Evolutionary conservation across 2,329 filamentous ascomycete species (phyloP).

Genomic region (Seiridium cupressi): DNA sequence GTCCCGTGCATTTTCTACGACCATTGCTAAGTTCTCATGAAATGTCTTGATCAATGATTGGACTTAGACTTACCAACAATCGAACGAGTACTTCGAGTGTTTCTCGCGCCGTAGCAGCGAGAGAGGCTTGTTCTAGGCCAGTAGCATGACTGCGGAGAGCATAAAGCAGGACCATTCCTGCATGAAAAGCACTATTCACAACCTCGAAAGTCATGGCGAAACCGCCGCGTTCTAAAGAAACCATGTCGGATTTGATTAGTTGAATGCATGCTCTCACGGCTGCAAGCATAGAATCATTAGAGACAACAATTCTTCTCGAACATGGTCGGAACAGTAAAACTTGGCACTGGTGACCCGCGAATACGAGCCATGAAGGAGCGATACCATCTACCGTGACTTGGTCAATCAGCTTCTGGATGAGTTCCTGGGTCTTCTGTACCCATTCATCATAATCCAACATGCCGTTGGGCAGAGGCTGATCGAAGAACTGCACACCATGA

Average conservation of each 20-base stretch:
- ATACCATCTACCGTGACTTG: not conserved
- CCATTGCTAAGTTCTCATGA: too few species aligned
- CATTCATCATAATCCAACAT: not conserved
- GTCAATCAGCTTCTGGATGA: not conserved
- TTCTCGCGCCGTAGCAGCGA: not conserved
- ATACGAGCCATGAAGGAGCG: not conserved
- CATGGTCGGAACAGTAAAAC: constrained; percentile 2
- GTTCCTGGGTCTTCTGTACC: not conserved
- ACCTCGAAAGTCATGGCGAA: not conserved
- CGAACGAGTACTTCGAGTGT: not conserved
- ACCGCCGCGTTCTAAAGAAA: not conserved
- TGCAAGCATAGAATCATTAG: not conserved
- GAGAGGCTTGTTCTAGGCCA: not conserved
- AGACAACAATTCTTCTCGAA: not conserved
- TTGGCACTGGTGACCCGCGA: not conserved
- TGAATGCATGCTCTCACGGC: not conserved
- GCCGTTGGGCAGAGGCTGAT: not conserved
- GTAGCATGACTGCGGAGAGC: not conserved
- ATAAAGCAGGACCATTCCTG: constrained; percentile 1
- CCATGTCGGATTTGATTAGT: not conserved
- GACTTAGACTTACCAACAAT: not conserved
- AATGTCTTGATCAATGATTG: not conserved
- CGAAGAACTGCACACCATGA: not conserved
- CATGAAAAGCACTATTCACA: constrained; percentile 1
- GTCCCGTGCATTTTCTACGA: too few species aligned